phyloP scores from a whole-genome alignment of 371 early-diverging fungal genomes.

The Polyrhizophydium stewartii region DNA sequence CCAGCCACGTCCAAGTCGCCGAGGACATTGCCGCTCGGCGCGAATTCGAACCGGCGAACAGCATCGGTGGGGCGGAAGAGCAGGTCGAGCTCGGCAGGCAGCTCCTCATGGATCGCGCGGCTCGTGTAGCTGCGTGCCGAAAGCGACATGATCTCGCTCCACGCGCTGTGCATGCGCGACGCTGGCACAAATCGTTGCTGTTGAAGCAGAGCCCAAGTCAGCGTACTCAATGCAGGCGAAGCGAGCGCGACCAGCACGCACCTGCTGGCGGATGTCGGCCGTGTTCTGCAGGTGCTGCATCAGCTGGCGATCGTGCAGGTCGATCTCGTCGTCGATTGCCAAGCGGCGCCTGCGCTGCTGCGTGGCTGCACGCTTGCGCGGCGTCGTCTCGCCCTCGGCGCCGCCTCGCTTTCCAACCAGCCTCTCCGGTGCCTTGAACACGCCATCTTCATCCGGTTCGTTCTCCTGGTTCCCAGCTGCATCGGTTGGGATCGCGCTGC shows the following conservation, averaged over 20 bases:
- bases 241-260: no score
- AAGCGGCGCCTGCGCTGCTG: slow-evolving; percentile 48
- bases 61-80: neutral
- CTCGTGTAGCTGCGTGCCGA: neutral
- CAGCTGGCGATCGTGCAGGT: slow-evolving; percentile 58
- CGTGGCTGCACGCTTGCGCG: neutral
- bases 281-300: slow-evolving; percentile 48
- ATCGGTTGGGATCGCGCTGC: no score
- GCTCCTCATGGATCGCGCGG: neutral
- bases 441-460: neutral
- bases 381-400: neutral
- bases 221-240: no score
- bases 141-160: slow-evolving; percentile 6
- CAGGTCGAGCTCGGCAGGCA: slow-evolving; percentile 3
- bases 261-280: slow-evolving; percentile 16
- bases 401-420: neutral
- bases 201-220: no score
- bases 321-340: slow-evolving; percentile 63
- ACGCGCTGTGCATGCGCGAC: slow-evolving; percentile 4
- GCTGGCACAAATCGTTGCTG: slow-evolving; percentile 15
- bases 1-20: no score
- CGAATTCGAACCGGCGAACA: no score
- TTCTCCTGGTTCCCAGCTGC: neutral
- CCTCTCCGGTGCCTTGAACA: neutral
- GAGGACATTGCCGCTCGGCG: no score